A percentile compares a stretch with the other conserved stretches of the same genome.
Evolutionary conservation across 2,329 filamentous ascomycete species (phyloP).

Genomic region (Cladorrhinum sp.): DNA sequence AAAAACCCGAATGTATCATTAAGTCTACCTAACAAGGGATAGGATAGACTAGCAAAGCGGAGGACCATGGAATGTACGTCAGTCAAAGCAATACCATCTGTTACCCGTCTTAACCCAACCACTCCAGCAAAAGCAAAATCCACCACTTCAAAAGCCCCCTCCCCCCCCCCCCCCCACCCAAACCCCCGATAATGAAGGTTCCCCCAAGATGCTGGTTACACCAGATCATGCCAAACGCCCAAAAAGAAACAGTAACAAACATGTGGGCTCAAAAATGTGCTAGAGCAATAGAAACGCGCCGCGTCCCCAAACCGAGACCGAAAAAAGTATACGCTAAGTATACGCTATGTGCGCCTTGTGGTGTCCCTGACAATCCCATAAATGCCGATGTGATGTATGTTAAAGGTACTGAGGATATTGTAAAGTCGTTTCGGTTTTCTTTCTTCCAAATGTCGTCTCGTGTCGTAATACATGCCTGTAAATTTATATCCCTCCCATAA

Average conservation of each 20-base stretch:
- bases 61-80: neutral
- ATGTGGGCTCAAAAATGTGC: neutral
- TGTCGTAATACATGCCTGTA: neutral
- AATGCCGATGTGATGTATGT: neutral
- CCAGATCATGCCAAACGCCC: neutral
- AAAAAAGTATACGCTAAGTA: slow-evolving; percentile 1
- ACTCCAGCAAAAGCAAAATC: neutral
- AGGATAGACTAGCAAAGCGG: neutral
- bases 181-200: neutral
- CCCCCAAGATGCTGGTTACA: neutral
- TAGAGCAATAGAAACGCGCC: neutral
- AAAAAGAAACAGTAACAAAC: neutral
- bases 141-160: neutral
- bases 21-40: neutral
- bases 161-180: no score
- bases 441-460: neutral
- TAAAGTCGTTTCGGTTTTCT: neutral
- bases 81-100: neutral
- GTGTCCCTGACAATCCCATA: slow-evolving; percentile 1
- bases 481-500: neutral
- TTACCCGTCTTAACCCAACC: neutral
- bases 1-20: neutral
- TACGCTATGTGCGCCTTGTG: neutral
- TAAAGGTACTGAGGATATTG: neutral
- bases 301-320: neutral